Evolutionary conservation across 225 moss, liverwort and hornwort genomes (phyloP).

Genomic region (Takakia lepidozioides): DNA sequence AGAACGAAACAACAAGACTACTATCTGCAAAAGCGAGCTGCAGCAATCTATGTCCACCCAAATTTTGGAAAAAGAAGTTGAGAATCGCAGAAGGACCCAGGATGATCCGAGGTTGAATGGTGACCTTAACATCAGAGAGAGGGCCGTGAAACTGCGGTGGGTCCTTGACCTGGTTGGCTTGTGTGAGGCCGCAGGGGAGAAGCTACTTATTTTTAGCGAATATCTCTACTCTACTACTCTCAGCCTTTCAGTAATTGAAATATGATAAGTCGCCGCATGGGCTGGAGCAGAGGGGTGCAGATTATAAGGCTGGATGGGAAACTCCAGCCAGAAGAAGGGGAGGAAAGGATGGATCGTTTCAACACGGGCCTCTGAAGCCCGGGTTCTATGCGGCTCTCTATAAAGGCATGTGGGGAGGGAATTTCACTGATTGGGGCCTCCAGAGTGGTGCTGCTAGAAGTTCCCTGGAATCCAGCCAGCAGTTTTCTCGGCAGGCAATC

Average conservation of each 20-base stretch:
- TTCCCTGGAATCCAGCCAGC: slow-evolving; percentile 70
- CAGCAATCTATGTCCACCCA: slow-evolving; percentile 62
- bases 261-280: slow-evolving; percentile 15
- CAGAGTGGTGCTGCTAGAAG: slow-evolving; percentile 73
- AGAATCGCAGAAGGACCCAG: slow-evolving; percentile 15
- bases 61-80: slow-evolving; percentile 33
- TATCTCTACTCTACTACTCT: slow-evolving; percentile 49
- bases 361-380: slow-evolving; percentile 24
- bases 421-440: slow-evolving; percentile 85
- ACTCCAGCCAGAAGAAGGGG: slow-evolving; percentile 44
- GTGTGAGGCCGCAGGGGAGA: slow-evolving; percentile 46
- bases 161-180: slow-evolving; percentile 44
- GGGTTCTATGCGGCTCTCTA: slow-evolving; percentile 69
- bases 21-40: slow-evolving; percentile 43
- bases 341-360: slow-evolving; percentile 34
- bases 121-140: slow-evolving; percentile 28
- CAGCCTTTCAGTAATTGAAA: too few species aligned
- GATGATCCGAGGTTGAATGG: slow-evolving; percentile 36
- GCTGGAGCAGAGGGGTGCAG: slow-evolving; percentile 45
- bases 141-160: slow-evolving; percentile 67
- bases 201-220: slow-evolving; percentile 73
- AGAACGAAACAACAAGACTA: slow-evolving; percentile 15
- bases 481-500: slow-evolving; percentile 76
- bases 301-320: slow-evolving; percentile 70
- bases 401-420: slow-evolving; percentile 92